These are phyloP conservation scores for Pulveroboletus sp. DNA, from an alignment of 768 basidiomycete genomes.

Conservation along the genomic window DNA sequence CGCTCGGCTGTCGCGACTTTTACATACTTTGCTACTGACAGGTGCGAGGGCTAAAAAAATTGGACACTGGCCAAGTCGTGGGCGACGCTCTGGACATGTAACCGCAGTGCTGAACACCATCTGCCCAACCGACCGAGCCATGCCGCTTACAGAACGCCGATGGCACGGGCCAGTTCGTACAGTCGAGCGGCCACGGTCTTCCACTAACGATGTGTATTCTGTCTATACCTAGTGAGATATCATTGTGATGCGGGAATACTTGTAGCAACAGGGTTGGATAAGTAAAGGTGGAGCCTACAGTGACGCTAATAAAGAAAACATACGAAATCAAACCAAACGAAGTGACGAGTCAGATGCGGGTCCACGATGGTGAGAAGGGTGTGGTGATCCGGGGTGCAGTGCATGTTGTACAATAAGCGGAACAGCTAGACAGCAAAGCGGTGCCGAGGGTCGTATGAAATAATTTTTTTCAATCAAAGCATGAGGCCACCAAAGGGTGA, in stretches of 20 bases:
- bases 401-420: slow-evolving; percentile 24
- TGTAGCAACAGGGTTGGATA: slow-evolving; percentile 28
- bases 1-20: slow-evolving; percentile 1
- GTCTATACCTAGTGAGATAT: slow-evolving; percentile 29
- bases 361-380: slow-evolving; percentile 5
- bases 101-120: neutral
- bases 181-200: neutral
- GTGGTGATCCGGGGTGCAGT: slow-evolving; percentile 17
- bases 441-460: slow-evolving; percentile 7
- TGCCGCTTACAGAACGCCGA: neutral
- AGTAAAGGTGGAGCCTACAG: slow-evolving; percentile 25
- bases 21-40: too few species aligned
- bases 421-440: slow-evolving; percentile 14
- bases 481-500: neutral
- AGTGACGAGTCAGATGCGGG: slow-evolving; percentile 19
- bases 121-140: neutral
- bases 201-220: slow-evolving; percentile 17
- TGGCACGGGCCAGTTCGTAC: neutral
- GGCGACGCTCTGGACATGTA: neutral
- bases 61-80: too few species aligned
- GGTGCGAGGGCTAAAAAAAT: too few species aligned
- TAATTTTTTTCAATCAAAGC: slow-evolving; percentile 7
- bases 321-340: slow-evolving; percentile 17
- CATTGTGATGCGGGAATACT: slow-evolving; percentile 27
- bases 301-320: slow-evolving; percentile 26